A percentile compares a stretch with the other conserved stretches of the same genome.
These are phyloP conservation scores for Mycena capillaripes DNA, from an alignment of 768 basidiomycete genomes.

Conservation along the genomic window DNA sequence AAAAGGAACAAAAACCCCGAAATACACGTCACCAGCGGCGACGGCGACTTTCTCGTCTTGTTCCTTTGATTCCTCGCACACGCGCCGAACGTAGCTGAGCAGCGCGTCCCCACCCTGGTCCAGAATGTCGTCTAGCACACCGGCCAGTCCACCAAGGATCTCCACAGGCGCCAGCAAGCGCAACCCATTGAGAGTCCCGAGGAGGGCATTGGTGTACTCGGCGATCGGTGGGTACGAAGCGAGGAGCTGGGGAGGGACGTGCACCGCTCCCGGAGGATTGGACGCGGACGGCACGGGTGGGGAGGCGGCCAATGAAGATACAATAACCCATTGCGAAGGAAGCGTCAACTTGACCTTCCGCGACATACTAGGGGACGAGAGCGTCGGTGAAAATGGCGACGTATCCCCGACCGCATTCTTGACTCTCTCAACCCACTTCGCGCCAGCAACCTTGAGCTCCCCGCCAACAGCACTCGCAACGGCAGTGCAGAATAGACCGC, in stretches of 20 bases:
- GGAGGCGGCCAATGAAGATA: slow-evolving; percentile 47
- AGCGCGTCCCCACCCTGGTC: slow-evolving; percentile 60
- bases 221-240: slow-evolving; percentile 85
- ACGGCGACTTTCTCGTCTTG: slow-evolving; percentile 52
- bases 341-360: slow-evolving; percentile 40
- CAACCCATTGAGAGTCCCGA: slow-evolving; percentile 83
- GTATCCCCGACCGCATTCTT: slow-evolving; percentile 37
- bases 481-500: slow-evolving; percentile 74
- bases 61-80: slow-evolving; percentile 43
- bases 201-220: slow-evolving; percentile 76
- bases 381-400: slow-evolving; percentile 30
- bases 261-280: slow-evolving; percentile 53
- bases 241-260: slow-evolving; percentile 80
- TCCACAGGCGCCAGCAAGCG: slow-evolving; percentile 83
- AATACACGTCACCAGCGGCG: slow-evolving; percentile 71
- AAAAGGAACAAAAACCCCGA: slow-evolving; percentile 77
- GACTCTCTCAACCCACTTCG: slow-evolving; percentile 51
- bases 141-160: slow-evolving; percentile 64
- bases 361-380: slow-evolving; percentile 21
- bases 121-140: slow-evolving; percentile 67
- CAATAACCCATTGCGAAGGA: slow-evolving; percentile 69
- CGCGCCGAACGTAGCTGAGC: slow-evolving; percentile 56
- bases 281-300: slow-evolving; percentile 46
- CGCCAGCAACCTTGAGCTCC: slow-evolving; percentile 61
- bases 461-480: slow-evolving; percentile 69